Evolutionary conservation across 1,284 basidiomycete species (phyloP), one percentile per base, ranked within the genome.

Genomic region (Ganoderma boninense): DNA sequence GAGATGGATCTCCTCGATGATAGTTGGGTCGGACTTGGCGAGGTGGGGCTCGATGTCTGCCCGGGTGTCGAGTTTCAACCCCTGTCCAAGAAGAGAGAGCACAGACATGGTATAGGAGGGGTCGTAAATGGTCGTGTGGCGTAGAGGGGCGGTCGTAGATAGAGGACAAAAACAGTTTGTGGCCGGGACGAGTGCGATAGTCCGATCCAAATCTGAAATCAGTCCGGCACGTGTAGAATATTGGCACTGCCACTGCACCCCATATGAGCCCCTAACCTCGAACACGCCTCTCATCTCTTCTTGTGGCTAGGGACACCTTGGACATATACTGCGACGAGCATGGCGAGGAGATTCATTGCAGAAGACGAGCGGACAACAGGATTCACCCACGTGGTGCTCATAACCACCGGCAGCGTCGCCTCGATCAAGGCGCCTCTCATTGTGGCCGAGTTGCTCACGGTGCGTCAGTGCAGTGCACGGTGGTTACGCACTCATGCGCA

Each of bases 381-480:
- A 23, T 80, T 81, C 75, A 85, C 83, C 0, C 92, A 98, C 79
- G 89, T 98, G 49, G 83, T 99, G 7, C 83, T 99, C 54, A 92
- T 97, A 64, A 91, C 93, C 0, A 95, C 96, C 0, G 97, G 97
- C 14, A 97, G 95, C 76, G 97, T 99, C 0, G 97, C 97, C 0
- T 95, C 95, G 65, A 89, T 99, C 77, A 99, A 99, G 79, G 90
- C 93, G 0, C 96, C 97, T 1, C 85, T 97, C 49, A 98, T 99
- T 66, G 94, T 96, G 3, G 82, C 88, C 40, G 91, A 91, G 71
- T 84, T 99, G 43, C 83, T 93, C 65, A 83, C 84, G 75, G 96
- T 96, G 73, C 71, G 91, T 84, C 60, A 32, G 14, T 43, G 29
- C 38, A 18, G n/a, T n/a, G 52, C 44, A 57, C 69, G 46, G 44